Base-by-base conservation (phyloP, 2,329 filamentous ascomycete species). In the Ambrosiella cleistominuta region DNA sequence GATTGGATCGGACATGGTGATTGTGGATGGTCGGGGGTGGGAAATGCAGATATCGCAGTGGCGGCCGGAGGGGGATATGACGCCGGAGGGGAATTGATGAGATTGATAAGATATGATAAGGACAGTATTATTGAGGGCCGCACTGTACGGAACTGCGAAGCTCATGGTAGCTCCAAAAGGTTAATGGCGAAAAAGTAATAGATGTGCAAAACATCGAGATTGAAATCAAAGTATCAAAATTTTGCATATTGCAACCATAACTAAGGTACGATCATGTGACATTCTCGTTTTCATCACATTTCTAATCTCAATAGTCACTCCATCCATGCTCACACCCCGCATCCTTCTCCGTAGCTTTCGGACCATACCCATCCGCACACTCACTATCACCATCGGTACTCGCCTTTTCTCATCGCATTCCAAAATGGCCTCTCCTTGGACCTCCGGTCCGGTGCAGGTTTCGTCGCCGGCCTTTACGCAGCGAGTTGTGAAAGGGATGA, bases 401-500 rank as follows among this genome's bases (percentile, higher is more conserved):
- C 36, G 27, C 12, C 15, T 15, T 37, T 40, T 37, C 47, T 27
- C 27, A 27, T 27, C 27, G 15, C 7, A 9, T 15, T 52, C 17
- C 44, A 52, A 39, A 19, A 36, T 45, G 54, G 35, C 39, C 35
- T 12, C 42, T n/a, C 9, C 47, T 9, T 60, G 58, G 54, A 17
- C 54, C 13, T 17, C 45, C 6, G 54, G 58, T 13, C 54, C 50
- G 11, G 54, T 60, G 7, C 27, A 49, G 35, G 56, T 61, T 47
- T 58, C 56, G 17, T 62, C 61, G 17, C 61, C 62, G 15, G 61
- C 57, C 59, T 78, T 80, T 61, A 78, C 74, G 12, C 69, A 73
- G 66, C 66, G 70, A n/a, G 88, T 94, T 54, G 84, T 94, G 59
- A 74, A 75, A 64, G 83, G 87, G 8, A 90, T 95, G 85, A 80